Evolutionary conservation across 1,139 yeast genomes (phyloP).

Genomic region (Candida sanyaensis): DNA sequence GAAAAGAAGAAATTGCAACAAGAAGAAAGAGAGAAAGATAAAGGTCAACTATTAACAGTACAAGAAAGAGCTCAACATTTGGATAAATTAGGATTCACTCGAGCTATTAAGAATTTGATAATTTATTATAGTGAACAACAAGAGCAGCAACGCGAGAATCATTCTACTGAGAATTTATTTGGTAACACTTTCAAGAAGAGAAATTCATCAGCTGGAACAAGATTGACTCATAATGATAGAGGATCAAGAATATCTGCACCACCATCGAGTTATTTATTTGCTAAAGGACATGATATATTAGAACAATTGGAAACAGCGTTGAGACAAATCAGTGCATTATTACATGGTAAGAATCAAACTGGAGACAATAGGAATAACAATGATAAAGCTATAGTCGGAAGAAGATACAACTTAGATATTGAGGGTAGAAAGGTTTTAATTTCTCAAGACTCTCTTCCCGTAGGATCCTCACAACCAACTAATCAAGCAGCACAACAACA

Average conservation of each 20-base stretch:
- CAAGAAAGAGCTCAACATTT: constrained; percentile 23
- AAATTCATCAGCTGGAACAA: background rate
- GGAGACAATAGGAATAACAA: constrained; percentile 2
- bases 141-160: background rate
- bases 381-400: background rate
- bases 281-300: constrained; percentile 37
- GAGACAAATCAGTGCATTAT: constrained; percentile 26
- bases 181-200: background rate
- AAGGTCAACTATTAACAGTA: constrained; percentile 13
- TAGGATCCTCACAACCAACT: background rate
- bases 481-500: background rate
- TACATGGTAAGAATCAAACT: constrained; percentile 4
- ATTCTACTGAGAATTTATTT: constrained; percentile 1
- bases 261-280: constrained; percentile 11
- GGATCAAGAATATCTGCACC: constrained; percentile 32
- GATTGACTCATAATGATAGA: background rate
- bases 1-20: constrained; percentile 3
- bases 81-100: constrained; percentile 26
- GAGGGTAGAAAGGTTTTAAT: constrained; percentile 1
- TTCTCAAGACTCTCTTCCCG: background rate
- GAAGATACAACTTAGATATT: background rate
- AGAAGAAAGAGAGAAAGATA: background rate
- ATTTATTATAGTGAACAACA: constrained; percentile 14
- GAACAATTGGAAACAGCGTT: constrained; percentile 43
- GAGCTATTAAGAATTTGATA: constrained; percentile 20